Percentiles rank a stretch among this genome's conserved stretches.
phyloP scores from a whole-genome alignment of 148 eudicot species.

The Cornus suecica region DNA sequence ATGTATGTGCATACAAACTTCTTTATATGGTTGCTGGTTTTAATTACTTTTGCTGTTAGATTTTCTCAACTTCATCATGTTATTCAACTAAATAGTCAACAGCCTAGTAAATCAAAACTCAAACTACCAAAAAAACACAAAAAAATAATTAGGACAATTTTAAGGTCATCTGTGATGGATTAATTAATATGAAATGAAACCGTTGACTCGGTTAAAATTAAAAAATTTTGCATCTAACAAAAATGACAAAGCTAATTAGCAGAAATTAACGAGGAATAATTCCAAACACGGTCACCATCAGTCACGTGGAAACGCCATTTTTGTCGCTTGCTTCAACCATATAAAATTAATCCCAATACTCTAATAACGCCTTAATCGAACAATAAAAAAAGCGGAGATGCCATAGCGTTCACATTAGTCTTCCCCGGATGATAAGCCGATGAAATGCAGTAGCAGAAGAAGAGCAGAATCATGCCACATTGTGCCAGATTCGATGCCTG shows the following conservation, averaged over 20 bases:
- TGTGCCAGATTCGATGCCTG: background rate
- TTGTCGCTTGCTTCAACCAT: background rate
- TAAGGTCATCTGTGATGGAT: background rate
- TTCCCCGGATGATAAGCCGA: background rate
- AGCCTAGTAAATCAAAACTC: background rate
- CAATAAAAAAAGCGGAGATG: background rate
- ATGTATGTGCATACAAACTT: too few relatives aligned
- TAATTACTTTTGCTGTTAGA: too few relatives aligned
- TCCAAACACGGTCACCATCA: constrained; percentile 15
- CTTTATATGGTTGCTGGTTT: too few relatives aligned
- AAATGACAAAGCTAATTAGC: background rate
- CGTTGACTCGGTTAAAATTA: background rate
- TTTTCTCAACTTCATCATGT: too few relatives aligned
- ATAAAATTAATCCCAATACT: background rate
- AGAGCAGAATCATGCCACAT: background rate
- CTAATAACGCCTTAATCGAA: background rate
- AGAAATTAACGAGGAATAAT: background rate
- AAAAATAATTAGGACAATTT: too few relatives aligned
- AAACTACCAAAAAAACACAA: background rate
- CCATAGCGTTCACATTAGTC: background rate
- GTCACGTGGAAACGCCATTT: constrained; percentile 13
- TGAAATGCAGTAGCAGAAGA: background rate
- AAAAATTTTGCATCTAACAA: background rate
- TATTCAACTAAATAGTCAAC: too few relatives aligned
- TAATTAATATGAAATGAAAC: background rate